Evolutionary conservation across 805 yeast species (phyloP).

Genomic region (Candida glaebosa): DNA sequence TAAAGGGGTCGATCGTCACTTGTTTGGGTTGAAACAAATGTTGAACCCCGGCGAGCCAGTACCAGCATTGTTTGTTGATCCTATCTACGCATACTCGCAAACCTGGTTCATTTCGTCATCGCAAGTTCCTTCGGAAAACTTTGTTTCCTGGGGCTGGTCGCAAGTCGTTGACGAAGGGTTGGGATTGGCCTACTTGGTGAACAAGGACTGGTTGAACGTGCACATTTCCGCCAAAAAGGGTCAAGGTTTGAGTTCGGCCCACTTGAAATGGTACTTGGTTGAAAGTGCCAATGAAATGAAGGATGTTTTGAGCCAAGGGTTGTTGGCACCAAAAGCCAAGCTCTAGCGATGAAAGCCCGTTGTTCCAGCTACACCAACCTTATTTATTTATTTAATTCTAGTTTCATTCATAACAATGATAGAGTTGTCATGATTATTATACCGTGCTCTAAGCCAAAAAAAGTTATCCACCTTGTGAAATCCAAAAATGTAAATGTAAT

Average conservation of each 20-base stretch:
- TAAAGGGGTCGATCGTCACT: conserved; percentile 88
- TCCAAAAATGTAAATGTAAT: too few species aligned
- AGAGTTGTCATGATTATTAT: too few species aligned
- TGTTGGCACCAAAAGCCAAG: conserved; percentile 38
- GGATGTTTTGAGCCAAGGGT: conserved; percentile 48
- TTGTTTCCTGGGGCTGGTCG: conserved; percentile 94
- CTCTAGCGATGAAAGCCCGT: conserved; percentile 25
- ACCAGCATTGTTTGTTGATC: conserved; percentile 72
- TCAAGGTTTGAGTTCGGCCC: conserved; percentile 52
- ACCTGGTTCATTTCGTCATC: conserved; percentile 89
- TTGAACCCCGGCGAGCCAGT: conserved; percentile 52
- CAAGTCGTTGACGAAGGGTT: conserved; percentile 93
- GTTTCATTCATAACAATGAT: too few species aligned
- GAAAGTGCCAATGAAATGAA: conserved; percentile 81
- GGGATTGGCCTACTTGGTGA: conserved; percentile 92
- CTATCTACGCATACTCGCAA: conserved; percentile 69
- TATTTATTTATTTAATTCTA: too few species aligned
- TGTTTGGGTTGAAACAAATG: conserved; percentile 81
- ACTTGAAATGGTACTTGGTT: conserved; percentile 63
- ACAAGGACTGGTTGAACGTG: conserved; percentile 78
- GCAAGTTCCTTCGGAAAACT: conserved; percentile 74
- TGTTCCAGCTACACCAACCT: neutral
- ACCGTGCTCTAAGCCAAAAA: too few species aligned
- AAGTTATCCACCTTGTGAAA: too few species aligned
- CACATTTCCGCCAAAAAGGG: conserved; percentile 75